A percentile compares a stretch with the other conserved stretches of the same genome.
phyloP scores from a whole-genome alignment of 768 basidiomycete species.

The Gyrodon lividus region DNA sequence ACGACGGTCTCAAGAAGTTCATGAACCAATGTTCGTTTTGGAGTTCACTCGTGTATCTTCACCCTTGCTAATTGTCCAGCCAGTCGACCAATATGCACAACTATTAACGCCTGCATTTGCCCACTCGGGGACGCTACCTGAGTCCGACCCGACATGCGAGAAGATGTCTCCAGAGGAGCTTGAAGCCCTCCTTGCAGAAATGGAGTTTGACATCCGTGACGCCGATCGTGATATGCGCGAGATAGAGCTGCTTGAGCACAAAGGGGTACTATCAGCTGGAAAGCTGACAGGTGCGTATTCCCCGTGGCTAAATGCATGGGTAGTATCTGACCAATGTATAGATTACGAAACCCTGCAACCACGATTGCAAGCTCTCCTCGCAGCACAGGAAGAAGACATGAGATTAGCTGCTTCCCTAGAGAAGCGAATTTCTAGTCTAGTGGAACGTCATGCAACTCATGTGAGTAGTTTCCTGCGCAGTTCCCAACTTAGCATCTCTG shows the following conservation, averaged over 20 bases:
- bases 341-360: slow-evolving; percentile 66
- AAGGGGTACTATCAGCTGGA: slow-evolving; percentile 70
- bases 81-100: slow-evolving; percentile 78
- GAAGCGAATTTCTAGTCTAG: slow-evolving; percentile 57
- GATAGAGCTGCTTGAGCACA: slow-evolving; percentile 66
- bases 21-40: slow-evolving; percentile 66
- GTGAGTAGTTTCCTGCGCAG: slow-evolving; percentile 37
- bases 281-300: slow-evolving; percentile 54
- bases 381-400: slow-evolving; percentile 59
- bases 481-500: background rate
- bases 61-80: background rate
- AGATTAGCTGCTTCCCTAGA: slow-evolving; percentile 61
- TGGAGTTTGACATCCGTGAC: slow-evolving; percentile 81
- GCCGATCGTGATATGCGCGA: slow-evolving; percentile 82
- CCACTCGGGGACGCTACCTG: slow-evolving; percentile 58
- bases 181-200: slow-evolving; percentile 69
- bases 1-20: slow-evolving; percentile 73
- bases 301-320: background rate
- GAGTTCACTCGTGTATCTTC: slow-evolving; percentile 1
- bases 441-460: slow-evolving; percentile 70
- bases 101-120: slow-evolving; percentile 75
- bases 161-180: slow-evolving; percentile 67
- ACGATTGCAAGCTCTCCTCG: slow-evolving; percentile 60
- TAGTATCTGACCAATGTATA: slow-evolving; percentile 15
- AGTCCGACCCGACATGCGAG: slow-evolving; percentile 52